Percentiles rank a stretch among this genome's conserved stretches.
Conservation (phyloP, 2,329 filamentous ascomycete species). For the Scytalidium lignicola region DNA sequence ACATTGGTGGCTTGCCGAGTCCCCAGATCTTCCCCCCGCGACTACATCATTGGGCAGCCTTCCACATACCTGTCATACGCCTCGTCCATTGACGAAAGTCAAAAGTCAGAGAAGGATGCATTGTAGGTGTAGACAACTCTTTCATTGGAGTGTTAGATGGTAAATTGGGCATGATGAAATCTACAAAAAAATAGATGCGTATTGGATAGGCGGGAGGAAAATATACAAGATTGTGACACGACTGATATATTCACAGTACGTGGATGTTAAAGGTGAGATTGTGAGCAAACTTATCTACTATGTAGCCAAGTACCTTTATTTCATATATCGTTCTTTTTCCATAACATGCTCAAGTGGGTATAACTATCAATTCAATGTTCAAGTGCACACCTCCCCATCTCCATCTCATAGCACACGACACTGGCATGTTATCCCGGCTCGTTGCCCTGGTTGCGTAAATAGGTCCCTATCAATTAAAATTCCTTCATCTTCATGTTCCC, state of each 20-base stretch:
- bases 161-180: too few relatives aligned
- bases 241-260: too few relatives aligned
- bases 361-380: not conserved
- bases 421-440: not conserved
- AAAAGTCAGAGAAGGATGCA: not conserved
- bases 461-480: not conserved
- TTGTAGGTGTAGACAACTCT: not conserved
- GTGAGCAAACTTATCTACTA: not conserved
- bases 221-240: too few relatives aligned
- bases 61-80: not conserved
- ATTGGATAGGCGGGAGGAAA: too few relatives aligned
- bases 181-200: too few relatives aligned
- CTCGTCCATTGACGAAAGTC: not conserved
- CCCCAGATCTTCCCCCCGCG: not conserved
- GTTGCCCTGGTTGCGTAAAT: not conserved
- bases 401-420: not conserved
- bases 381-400: not conserved
- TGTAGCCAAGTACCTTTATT: not conserved
- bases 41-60: not conserved
- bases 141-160: not conserved
- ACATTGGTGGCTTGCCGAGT: not conserved
- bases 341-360: not conserved
- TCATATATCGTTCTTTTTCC: not conserved
- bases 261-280: not conserved
- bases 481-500: not conserved